These are phyloP conservation scores for Ceratocystis huliohia DNA, from an alignment of 2,329 filamentous ascomycete species.

Conservation along the genomic window DNA sequence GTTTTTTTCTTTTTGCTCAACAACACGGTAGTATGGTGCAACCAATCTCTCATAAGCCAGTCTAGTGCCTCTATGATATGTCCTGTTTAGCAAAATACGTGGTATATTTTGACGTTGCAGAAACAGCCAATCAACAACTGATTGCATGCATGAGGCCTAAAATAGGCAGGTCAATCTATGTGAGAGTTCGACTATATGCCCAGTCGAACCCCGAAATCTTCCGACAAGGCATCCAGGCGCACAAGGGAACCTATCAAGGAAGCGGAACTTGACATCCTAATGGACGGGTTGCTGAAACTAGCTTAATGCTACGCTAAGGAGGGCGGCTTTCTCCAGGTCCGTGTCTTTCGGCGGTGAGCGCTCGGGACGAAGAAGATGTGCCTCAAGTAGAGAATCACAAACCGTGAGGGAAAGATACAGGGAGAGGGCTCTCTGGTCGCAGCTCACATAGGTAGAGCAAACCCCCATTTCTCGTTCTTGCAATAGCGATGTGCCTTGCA, in stretches of 20 bases:
- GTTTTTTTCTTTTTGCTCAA: not conserved
- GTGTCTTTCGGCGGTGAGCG: not conserved
- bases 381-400: not conserved
- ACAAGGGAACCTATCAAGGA: not conserved
- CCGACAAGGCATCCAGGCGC: not conserved
- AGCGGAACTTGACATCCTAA: not conserved
- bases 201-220: conserved; percentile 1
- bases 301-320: not conserved
- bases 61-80: too few relatives aligned
- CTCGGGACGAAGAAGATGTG: not conserved
- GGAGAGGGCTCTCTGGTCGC: not conserved
- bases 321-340: not conserved
- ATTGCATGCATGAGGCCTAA: not conserved
- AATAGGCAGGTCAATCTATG: not conserved
- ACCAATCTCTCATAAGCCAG: not conserved
- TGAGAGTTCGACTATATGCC: not conserved
- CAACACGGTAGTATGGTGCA: not conserved
- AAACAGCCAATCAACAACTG: not conserved
- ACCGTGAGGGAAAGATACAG: not conserved
- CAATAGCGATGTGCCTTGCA: not conserved
- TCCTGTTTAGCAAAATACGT: not conserved
- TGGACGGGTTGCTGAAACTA: not conserved
- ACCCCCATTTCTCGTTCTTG: too few relatives aligned
- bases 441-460: too few relatives aligned
- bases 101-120: not conserved